These are phyloP conservation scores for Colletotrichum salicis DNA, from an alignment of 2,329 filamentous ascomycete species.

Conservation along the genomic window DNA sequence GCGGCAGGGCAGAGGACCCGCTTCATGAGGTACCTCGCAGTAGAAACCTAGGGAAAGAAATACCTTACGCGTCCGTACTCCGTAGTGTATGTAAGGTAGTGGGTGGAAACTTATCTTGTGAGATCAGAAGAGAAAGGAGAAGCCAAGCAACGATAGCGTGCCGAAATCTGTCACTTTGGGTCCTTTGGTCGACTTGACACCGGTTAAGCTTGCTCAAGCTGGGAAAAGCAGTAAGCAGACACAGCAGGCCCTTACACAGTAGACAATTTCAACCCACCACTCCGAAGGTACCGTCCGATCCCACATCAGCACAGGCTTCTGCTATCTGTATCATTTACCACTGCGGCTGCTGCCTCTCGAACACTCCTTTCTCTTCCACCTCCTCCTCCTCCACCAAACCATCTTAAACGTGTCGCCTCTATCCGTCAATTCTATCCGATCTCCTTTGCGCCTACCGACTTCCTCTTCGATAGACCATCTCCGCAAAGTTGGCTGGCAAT, in stretches of 20 bases:
- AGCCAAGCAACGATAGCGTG: constrained; percentile 18
- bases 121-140: not conserved
- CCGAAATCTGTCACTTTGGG: not conserved
- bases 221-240: not conserved
- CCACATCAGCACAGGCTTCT: constrained; percentile 22
- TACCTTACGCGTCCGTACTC: constrained; percentile 8
- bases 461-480: not conserved
- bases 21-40: not conserved
- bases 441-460: not conserved
- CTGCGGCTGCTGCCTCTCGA: constrained; percentile 6
- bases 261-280: constrained; percentile 14
- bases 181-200: not conserved
- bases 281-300: constrained; percentile 18
- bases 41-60: constrained; percentile 4
- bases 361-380: constrained; percentile 7
- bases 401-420: constrained; percentile 6
- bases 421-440: not conserved
- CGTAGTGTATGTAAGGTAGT: not conserved
- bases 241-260: not conserved
- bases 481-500: not conserved
- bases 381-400: not conserved
- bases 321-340: constrained; percentile 10
- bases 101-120: constrained; percentile 7
- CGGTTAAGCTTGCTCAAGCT: not conserved
- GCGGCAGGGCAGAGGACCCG: constrained; percentile 9